These are phyloP conservation scores for Erigeron canadensis DNA, from an alignment of 129 eudicot genomes.

Conservation along the genomic window DNA sequence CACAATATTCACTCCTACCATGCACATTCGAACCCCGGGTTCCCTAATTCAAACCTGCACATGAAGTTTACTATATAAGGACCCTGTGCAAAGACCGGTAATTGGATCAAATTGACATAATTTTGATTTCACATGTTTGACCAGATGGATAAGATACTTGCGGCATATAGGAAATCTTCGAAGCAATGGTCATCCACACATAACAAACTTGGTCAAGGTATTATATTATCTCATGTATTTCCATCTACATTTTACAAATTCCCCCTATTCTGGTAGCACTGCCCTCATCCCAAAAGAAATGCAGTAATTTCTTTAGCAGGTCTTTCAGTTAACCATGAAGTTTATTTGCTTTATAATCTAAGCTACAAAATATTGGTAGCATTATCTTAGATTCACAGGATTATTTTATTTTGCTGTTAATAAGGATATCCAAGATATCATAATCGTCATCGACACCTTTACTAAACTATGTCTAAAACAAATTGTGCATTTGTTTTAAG, in stretches of 20 bases:
- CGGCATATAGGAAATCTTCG: conserved; percentile 90
- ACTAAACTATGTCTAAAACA: neutral
- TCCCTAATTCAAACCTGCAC: neutral
- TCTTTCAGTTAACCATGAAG: neutral
- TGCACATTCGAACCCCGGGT: neutral
- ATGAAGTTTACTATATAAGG: neutral
- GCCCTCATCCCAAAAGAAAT: neutral
- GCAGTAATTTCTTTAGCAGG: neutral
- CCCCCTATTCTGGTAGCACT: conserved; percentile 1
- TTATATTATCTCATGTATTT: neutral
- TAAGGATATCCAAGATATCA: conserved; percentile 2
- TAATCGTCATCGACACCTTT: neutral
- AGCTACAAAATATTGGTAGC: neutral
- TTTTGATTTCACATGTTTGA: neutral
- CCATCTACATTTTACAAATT: neutral
- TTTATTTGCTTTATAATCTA: neutral
- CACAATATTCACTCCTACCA: neutral
- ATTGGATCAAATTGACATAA: neutral
- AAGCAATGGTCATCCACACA: conserved; percentile 90
- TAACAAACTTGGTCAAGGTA: conserved; percentile 97
- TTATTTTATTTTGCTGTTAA: neutral
- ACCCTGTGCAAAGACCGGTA: neutral
- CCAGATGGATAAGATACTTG: conserved; percentile 90
- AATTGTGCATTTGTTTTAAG: conserved; percentile 7
- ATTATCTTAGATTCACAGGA: neutral